Conservation (phyloP, 2,329 filamentous ascomycete species). For the Onygenales sp. region DNA sequence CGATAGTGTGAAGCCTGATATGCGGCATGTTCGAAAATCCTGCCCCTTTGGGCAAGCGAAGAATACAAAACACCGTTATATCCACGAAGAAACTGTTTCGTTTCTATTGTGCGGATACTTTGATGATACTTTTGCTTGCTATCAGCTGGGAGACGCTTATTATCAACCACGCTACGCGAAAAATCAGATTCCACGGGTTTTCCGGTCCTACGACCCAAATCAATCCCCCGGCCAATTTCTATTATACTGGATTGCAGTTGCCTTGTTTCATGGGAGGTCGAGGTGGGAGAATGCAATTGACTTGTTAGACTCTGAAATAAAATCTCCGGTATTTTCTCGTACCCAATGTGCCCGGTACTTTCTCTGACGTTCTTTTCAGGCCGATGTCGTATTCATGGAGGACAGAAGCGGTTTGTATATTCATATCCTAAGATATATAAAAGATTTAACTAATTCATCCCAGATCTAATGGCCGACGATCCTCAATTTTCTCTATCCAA, state of each 20-base stretch:
- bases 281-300: slow-evolving; percentile 7
- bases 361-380: slow-evolving; percentile 1
- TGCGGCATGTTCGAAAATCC: slow-evolving; percentile 5
- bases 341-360: background rate
- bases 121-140: slow-evolving; percentile 5
- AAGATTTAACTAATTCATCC: background rate
- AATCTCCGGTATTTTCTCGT: slow-evolving; percentile 2
- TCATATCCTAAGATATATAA: background rate
- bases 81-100: slow-evolving; percentile 6
- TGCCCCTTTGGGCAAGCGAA: slow-evolving; percentile 2
- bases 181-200: background rate
- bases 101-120: slow-evolving; percentile 4
- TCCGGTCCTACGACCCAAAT: slow-evolving; percentile 3
- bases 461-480: slow-evolving; percentile 6
- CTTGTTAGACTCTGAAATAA: slow-evolving; percentile 3
- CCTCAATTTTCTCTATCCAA: slow-evolving; percentile 7
- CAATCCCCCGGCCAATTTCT: slow-evolving; percentile 4
- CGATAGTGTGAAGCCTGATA: slow-evolving; percentile 3
- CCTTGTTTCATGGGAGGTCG: slow-evolving; percentile 4
- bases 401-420: slow-evolving; percentile 4
- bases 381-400: slow-evolving; percentile 5
- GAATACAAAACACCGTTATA: slow-evolving; percentile 4
- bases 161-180: slow-evolving; percentile 4
- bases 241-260: slow-evolving; percentile 5
- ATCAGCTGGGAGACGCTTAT: slow-evolving; percentile 5